Evolutionary conservation across 257 asterid species (phyloP), one percentile per base, ranked within the genome.

Genomic region (Nicotiana undulata): DNA sequence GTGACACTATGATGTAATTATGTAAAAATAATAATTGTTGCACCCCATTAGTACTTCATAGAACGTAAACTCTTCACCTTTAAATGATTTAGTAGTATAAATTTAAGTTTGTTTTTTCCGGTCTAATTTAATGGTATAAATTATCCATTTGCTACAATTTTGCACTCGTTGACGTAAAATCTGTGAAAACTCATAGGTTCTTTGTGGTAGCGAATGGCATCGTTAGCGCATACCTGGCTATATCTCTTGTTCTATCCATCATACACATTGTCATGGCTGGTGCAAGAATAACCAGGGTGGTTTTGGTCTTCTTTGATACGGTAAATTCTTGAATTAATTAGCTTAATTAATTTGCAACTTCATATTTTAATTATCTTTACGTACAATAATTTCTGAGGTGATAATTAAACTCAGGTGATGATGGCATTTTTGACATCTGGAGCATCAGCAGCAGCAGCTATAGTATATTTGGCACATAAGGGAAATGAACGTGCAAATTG

Each of bases 381-480:
- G 2, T 56, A 29, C 34, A 75, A 28, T 31, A 40, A 77, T 81
- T 66, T 77, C 79, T 44, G 9, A 59, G 24, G 53, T 46, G 49
- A 16, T 18, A 65, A 29, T 65, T 65, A 31, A 65, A 6, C 6
- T 85, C 67, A 91, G 97, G 89, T 75, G 64, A 88, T 90, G 82
- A 80, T 90, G 16, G 82, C 89, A 63, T 86, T 93, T 56, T 76
- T 92, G 81, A 92, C 88, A 6, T 86, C 94, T 13, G 98, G 92
- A 46, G 97, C 94, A 37, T 92, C 98, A 55, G 93, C 98, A 1
- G 93, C 98, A 2, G 91, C 98, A 46, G 93, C 91, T 28, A 88
- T 93, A 5, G 92, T 85, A 12, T 84, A 93, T 86, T 65, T 92
- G 26, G 97, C 97, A 37, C 92, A 91, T 87, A 88, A 83, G 79